These are phyloP conservation scores for Cyclostephanos invisitatus DNA, from an alignment of 108 stramenopile genomes.

Conservation along the genomic window DNA sequence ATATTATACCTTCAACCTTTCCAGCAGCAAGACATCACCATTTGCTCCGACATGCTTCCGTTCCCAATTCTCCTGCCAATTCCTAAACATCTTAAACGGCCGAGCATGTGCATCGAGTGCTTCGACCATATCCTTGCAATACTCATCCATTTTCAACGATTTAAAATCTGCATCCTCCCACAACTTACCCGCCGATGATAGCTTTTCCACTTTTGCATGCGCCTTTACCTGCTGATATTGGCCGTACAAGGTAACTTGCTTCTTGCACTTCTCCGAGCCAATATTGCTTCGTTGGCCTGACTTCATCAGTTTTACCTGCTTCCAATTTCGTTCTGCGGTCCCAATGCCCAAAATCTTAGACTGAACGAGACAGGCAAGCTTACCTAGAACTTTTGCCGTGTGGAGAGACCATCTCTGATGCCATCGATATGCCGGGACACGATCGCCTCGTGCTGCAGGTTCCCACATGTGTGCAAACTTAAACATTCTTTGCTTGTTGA, in stretches of 20 bases:
- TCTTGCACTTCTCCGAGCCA: conserved; percentile 4
- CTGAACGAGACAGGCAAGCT: conserved; percentile 1
- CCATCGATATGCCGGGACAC: not conserved
- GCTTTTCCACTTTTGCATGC: not conserved
- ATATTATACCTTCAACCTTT: no score
- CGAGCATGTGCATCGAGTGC: not conserved
- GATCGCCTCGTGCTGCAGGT: no score
- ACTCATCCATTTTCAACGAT: conserved; percentile 3
- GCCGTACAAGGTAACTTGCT: not conserved
- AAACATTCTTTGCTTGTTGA: no score
- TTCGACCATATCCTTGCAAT: not conserved
- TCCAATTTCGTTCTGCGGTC: conserved; percentile 12
- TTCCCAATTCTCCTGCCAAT: not conserved
- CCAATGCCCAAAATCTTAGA: conserved; percentile 28
- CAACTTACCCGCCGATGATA: conserved; percentile 9
- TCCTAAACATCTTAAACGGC: not conserved
- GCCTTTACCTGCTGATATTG: not conserved
- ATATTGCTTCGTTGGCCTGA: not conserved
- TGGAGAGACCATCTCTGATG: conserved; percentile 4
- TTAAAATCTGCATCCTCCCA: conserved; percentile 19
- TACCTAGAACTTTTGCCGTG: conserved; percentile 12
- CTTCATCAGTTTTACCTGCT: conserved; percentile 4
- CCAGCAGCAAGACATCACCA: no score
- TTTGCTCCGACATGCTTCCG: not conserved
- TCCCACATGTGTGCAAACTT: no score